Conservation (phyloP, 1,284 basidiomycete genomes). For the Tremellales sp. region DNA sequence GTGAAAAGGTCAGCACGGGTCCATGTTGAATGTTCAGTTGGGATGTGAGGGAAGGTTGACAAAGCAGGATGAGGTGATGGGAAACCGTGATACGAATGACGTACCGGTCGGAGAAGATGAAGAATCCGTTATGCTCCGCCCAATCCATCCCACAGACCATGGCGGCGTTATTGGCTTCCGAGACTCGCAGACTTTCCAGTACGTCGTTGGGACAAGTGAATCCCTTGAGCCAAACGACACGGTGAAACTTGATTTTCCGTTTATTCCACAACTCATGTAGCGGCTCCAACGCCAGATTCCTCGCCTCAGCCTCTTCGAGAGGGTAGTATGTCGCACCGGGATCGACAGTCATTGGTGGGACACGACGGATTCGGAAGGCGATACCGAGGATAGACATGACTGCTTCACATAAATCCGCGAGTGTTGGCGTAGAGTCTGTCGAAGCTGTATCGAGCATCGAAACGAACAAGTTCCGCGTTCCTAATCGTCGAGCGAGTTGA, state of each 20-base stretch:
- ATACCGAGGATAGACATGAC: constrained; percentile 85
- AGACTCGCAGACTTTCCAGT: constrained; percentile 84
- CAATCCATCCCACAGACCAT: constrained; percentile 99
- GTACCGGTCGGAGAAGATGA: constrained; percentile 91
- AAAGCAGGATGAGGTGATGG: too few relatives aligned
- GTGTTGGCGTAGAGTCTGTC: constrained; percentile 83
- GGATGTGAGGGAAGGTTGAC: too few relatives aligned
- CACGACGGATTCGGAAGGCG: constrained; percentile 79
- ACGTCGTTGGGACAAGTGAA: constrained; percentile 97
- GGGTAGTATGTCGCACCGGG: constrained; percentile 85
- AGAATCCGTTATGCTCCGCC: constrained; percentile 93
- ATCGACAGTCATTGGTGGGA: constrained; percentile 82
- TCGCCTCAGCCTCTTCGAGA: constrained; percentile 83
- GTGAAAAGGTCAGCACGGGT: not conserved
- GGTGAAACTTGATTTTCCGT: constrained; percentile 73
- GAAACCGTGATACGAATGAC: constrained; percentile 18
- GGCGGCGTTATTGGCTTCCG: constrained; percentile 79
- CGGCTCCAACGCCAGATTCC: constrained; percentile 85
- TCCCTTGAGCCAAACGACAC: constrained; percentile 93
- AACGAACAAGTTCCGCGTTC: constrained; percentile 82
- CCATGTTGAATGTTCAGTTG: too few relatives aligned
- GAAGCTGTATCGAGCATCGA: constrained; percentile 94
- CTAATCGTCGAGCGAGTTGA: constrained; percentile 82
- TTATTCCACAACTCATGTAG: constrained; percentile 73
- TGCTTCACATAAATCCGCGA: constrained; percentile 86